These are phyloP conservation scores for Sporopachydermia lactativora DNA, from an alignment of 805 yeast species.

Conservation along the genomic window DNA sequence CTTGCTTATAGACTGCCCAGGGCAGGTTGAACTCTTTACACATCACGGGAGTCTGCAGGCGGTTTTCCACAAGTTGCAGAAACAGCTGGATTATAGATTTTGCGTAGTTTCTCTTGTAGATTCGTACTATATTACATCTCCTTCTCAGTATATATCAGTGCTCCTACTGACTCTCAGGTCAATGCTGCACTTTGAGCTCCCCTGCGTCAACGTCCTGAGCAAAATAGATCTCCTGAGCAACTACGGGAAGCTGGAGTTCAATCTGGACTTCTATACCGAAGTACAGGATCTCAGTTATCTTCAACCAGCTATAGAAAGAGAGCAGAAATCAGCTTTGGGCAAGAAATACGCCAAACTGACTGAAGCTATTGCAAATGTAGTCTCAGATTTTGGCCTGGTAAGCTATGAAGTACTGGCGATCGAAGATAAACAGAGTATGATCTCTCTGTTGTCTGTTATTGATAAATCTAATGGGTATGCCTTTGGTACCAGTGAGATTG, in stretches of 20 bases:
- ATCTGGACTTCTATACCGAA: slow-evolving; percentile 77
- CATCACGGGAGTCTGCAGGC: slow-evolving; percentile 62
- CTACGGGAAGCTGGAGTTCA: slow-evolving; percentile 62
- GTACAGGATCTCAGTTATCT: slow-evolving; percentile 71
- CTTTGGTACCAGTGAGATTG: slow-evolving; percentile 85
- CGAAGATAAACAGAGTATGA: slow-evolving; percentile 89
- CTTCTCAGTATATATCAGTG: slow-evolving; percentile 80
- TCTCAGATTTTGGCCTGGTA: slow-evolving; percentile 78
- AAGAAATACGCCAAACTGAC: slow-evolving; percentile 54
- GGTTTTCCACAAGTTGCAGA: slow-evolving; percentile 53
- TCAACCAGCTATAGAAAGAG: slow-evolving; percentile 55
- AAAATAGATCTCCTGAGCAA: slow-evolving; percentile 71
- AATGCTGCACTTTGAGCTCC: slow-evolving; percentile 85
- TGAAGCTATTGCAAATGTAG: slow-evolving; percentile 63
- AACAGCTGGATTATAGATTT: slow-evolving; percentile 51
- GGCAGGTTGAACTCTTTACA: slow-evolving; percentile 91
- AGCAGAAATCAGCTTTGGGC: slow-evolving; percentile 52
- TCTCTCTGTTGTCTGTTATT: slow-evolving; percentile 54
- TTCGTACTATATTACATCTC: slow-evolving; percentile 65
- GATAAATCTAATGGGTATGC: slow-evolving; percentile 92
- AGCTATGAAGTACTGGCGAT: slow-evolving; percentile 81
- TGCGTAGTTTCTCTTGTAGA: slow-evolving; percentile 84
- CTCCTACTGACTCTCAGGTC: slow-evolving; percentile 70
- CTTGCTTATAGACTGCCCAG: slow-evolving; percentile 81
- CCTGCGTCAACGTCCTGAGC: slow-evolving; percentile 85